Conservation (phyloP, 2,329 filamentous ascomycete genomes). For the Periglandula ipomoeae region DNA sequence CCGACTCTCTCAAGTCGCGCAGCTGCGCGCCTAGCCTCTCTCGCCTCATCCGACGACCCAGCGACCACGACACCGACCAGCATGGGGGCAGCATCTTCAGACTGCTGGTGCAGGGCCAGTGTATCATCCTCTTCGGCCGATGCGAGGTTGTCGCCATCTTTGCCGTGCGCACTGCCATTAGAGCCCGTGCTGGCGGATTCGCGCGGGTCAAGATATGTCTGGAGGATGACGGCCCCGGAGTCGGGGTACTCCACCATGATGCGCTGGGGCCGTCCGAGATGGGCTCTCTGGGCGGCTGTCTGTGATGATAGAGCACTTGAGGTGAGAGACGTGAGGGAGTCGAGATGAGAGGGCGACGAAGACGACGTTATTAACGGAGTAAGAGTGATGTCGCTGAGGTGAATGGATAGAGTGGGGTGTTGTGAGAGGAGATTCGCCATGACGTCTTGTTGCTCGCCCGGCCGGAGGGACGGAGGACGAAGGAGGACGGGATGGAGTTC, state of each 20-base stretch:
- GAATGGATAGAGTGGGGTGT: conserved; percentile 42
- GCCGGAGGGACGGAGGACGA: not conserved
- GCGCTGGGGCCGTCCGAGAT: conserved; percentile 43
- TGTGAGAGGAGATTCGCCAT: conserved; percentile 35
- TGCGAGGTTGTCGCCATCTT: conserved; percentile 9
- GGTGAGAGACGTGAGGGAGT: conserved; percentile 44
- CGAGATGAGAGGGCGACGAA: conserved; percentile 31
- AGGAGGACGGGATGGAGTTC: not conserved
- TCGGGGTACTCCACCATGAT: conserved; percentile 49
- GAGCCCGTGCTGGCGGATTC: conserved; percentile 11
- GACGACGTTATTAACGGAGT: conserved; percentile 49
- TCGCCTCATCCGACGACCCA: conserved; percentile 33
- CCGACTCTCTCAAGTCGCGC: conserved; percentile 45
- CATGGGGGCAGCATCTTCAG: conserved; percentile 35
- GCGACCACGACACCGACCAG: conserved; percentile 48
- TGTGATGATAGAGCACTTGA: conserved; percentile 43
- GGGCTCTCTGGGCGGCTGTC: conserved; percentile 42
- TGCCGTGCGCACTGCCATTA: conserved; percentile 7
- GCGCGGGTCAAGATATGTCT: conserved; percentile 37
- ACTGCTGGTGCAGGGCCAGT: conserved; percentile 7
- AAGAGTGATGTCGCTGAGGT: conserved; percentile 48
- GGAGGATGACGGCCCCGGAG: conserved; percentile 31
- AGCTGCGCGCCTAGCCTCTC: conserved; percentile 44
- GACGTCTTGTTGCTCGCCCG: conserved; percentile 10
- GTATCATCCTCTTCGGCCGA: conserved; percentile 5